Base-by-base conservation (phyloP, 176 grass and related monocot genomes). In the Juncus inflexus region DNA sequence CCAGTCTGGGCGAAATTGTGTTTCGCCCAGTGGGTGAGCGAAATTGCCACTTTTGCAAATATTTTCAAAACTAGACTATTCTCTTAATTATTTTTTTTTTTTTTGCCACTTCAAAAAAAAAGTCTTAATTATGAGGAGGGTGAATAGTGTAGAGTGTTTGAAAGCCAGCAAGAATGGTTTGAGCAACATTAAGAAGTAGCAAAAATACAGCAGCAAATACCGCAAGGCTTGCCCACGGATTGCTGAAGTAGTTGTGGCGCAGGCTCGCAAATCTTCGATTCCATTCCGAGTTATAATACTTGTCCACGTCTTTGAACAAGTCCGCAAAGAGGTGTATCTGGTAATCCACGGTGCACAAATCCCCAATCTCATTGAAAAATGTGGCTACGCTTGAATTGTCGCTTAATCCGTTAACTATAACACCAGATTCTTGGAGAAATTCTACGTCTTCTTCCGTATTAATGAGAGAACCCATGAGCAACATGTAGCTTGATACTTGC, bases 321-420 rank as follows among this genome's bases (percentile, higher is more conserved):
- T 14, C 57, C 0, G 10, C 9, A 35, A 60, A 60, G 9, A 0
- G 10, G 28, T 60, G 14, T 3, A 35, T 19, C 1, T 37, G 0
- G 57, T 60, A 0, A 10, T 60, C 5, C 7, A 10, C 28, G n/a
- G 9, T 28, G 28, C 57, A 60, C 57, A 37, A 12, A 0, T 64
- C 28, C 1, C 72, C 60, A 15, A 75, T 61, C 50, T 39, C 45
- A 63, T 54, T 75, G 58, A 75, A 52, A 58, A 75, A 75, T 9
- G n/a, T 49, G 59, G 59, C 72, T 0, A 41, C 72, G 19, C 38
- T 51, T 14, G 59, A 14, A 52, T 75, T 7, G 43, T 12, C 52
- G 19, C 12, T 49, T 9, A 54, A 43, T 50, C 14, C 47, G 57
- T 50, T 75, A 36, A 35, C 7, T 15, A 75, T 28, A 15, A 75